These are phyloP conservation scores for Chlorella ohadii DNA, from an alignment of 139 green algal species.

Conservation along the genomic window DNA sequence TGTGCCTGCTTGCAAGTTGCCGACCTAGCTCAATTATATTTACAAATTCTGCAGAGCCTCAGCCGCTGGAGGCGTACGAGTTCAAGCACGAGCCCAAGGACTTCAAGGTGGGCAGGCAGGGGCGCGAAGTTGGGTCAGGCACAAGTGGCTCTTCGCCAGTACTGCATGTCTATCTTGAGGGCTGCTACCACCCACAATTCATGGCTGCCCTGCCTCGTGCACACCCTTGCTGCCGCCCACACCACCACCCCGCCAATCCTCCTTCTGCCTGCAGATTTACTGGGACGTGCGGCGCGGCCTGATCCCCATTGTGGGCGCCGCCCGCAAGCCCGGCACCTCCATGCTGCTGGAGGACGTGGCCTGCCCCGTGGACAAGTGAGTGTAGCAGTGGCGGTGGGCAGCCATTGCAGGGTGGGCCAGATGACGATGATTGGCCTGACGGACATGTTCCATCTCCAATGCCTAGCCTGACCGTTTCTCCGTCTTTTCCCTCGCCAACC, in stretches of 20 bases:
- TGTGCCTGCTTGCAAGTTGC: too few relatives aligned
- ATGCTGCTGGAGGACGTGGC: conserved; percentile 99
- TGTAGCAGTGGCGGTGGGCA: too few relatives aligned
- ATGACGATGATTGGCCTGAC: conserved; percentile 98
- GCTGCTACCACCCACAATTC: too few relatives aligned
- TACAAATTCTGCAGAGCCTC: conserved; percentile 47
- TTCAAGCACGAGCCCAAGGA: conserved; percentile 87
- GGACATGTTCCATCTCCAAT: conserved; percentile 93
- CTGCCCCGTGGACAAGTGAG: conserved; percentile 91
- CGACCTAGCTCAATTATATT: too few relatives aligned
- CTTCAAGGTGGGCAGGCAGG: conserved; percentile 65
- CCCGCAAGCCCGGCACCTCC: conserved; percentile 88
- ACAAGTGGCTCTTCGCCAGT: too few relatives aligned
- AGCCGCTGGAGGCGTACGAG: conserved; percentile 74
- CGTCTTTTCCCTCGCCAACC: background rate
- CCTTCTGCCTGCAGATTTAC: conserved; percentile 51
- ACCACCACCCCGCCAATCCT: background rate
- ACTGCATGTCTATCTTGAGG: too few relatives aligned
- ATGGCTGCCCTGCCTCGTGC: too few relatives aligned
- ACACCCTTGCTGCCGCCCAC: background rate
- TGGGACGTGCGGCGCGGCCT: conserved; percentile 98
- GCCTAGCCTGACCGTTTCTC: too few relatives aligned
- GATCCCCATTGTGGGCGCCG: conserved; percentile 96
- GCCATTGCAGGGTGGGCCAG: conserved; percentile 69
- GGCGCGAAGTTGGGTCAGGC: too few relatives aligned